Evolutionary conservation across 2,329 filamentous ascomycete genomes (phyloP), one percentile per base, ranked within the genome.

Genomic region (Colletotrichum eremochloae): DNA sequence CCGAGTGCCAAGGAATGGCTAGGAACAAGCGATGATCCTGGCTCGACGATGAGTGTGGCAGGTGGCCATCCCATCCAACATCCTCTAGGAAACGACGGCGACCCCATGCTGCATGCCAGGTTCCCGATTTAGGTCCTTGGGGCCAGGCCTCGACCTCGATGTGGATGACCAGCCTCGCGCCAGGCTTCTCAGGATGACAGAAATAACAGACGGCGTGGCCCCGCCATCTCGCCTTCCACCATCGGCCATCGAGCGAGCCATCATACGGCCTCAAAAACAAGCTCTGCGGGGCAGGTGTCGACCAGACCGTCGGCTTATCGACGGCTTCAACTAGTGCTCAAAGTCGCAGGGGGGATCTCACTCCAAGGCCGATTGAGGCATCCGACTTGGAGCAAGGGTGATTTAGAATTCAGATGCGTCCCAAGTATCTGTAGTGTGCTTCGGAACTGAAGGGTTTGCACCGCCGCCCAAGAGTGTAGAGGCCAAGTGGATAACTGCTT

Each of bases 1-100:
- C 29, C 18, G n/a, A 44, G 18, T 64, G 69, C 69, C 65, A 72
- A 72, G 69, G 36, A 50, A 46, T 58, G 69, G 69, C 69, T 64
- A 57, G 50, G 53, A 18, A 38, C 50, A 31, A 58, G 50, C 42
- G 50, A 46, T 64, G 53, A 63, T 53, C 52, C 52, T 64, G 31
- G 52, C 38, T 55, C 50, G 52, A 46, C 58, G 48, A 46, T n/a
- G 7, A 2, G 40, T 38, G 40, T 53, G 24, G 24, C 46, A 20
- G 68, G 42, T 52, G 68, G 50, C 15, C 50, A 29, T 52, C 52
- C 46, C 65, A 29, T 48, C 36, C 44, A 68, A 55, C 58, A 52
- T 44, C 38, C 64, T 29, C 46, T 42, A 46, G 67, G 52, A 44
- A 56, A 68, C 65, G 68, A 57, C 50, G 29, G 31, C 44, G 20